Base-by-base conservation (phyloP, 176 grass and related monocot species). In the Triticum dicoccoides region DNA sequence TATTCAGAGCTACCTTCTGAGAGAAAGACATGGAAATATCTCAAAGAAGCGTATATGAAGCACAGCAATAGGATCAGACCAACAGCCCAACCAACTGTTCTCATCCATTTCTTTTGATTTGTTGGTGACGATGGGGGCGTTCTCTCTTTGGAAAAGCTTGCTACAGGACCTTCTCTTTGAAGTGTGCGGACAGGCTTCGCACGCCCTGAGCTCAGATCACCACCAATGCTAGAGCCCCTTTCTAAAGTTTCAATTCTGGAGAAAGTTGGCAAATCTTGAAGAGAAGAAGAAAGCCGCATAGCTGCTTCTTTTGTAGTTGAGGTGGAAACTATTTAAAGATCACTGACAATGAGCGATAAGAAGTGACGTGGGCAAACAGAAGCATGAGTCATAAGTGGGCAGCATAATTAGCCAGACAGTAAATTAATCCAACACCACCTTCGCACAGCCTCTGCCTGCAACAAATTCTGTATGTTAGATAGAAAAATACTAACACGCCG, bases 91-190 rank as follows among this genome's bases (percentile, higher is more conserved):
- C 68, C 27, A 73, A 34, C 73, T 87, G 92, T 89, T 81, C 79
- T 70, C 67, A 98, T 77, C 81, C 90, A 91, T 82, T 86, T 98
- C 89, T 91, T 98, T 61, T 82, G 61, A 87, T 92, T 96, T 84
- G 97, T 98, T 45, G 97, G 97, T 51, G 88, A 86, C 41, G 91
- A 81, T 33, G 94, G 94, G 68, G 94, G 85, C 61, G 91, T 88
- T 83, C 85, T 89, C 78, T 98, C 97, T 93, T 98, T 98, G 61
- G 97, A 98, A 87, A 98, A 98, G 79, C 88, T 96, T 69, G 92
- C 82, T 35, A 83, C 37, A 56, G 61, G 27, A 77, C 88, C 92
- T 86, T 96, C 91, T 80, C 88, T 96, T 88, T 92, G 87, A 92
- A 96, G 65, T 10, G 82, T 86, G 86, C 79, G 84, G 20, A 98